Evolutionary conservation across 257 asterid genomes (phyloP), one percentile per base, ranked within the genome.

Genomic region (Rauvolfia tetraphylla): DNA sequence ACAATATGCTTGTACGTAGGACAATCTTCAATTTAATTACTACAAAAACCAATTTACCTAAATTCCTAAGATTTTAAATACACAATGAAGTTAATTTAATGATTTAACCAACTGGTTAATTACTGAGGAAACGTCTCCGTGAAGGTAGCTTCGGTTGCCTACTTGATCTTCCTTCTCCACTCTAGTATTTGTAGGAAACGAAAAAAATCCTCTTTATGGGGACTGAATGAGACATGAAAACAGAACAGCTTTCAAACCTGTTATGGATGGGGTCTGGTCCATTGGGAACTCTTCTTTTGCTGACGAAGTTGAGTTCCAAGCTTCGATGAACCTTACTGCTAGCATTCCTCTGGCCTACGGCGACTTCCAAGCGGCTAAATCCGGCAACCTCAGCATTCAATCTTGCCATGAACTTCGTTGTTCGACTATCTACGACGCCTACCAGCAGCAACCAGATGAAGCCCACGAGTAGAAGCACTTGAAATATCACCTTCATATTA

Each of bases 191-290:
- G 8, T 18, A 53, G 7, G 0, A 22, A 18, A 44, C 38, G n/a
- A 54, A 3, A 2, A 49, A 15, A 25, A 56, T 20, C 25, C 23
- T 61, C 48, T 53, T 53, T 8, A 15, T 46, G 39, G 31, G 41
- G 44, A 23, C 17, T 0, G 74, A 48, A 62, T 9, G 38, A 33
- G 33, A 48, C n/a, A n/a, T n/a, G n/a, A n/a, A n/a, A n/a, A n/a
- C n/a, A n/a, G n/a, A n/a, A n/a, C n/a, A n/a, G n/a, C n/a, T n/a
- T n/a, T n/a, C 53, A 46, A 12, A 90, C 97, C 98, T 91, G 92
- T 93, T 93, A 77, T 93, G 98, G 63, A 91, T 88, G 31, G 97
- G 98, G 81, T 93, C 97, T 31, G 97, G 91, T 76, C 97, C 98
- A 79, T 93, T 89, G 8, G 98, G 97, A 76, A 93, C 88, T 78